These are phyloP conservation scores for Primulina tabacum DNA, from an alignment of 257 asterid genomes.

Conservation along the genomic window DNA sequence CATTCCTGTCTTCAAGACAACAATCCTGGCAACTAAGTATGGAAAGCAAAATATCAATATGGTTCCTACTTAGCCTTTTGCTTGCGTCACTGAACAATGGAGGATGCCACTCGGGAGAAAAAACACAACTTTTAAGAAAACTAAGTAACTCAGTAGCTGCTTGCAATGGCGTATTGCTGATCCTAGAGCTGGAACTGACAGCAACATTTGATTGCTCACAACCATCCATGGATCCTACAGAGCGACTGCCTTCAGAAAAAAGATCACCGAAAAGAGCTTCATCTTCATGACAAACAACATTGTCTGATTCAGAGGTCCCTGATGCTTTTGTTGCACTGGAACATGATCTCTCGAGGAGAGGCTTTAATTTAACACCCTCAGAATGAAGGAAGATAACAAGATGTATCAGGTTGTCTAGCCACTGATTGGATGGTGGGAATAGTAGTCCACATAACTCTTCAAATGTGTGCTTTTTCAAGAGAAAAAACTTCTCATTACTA, in stretches of 20 bases:
- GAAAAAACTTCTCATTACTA: conserved; percentile 31
- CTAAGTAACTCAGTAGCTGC: conserved; percentile 67
- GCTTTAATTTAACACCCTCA: conserved; percentile 76
- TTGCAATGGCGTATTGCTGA: conserved; percentile 72
- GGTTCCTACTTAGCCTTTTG: conserved; percentile 50
- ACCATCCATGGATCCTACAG: conserved; percentile 75
- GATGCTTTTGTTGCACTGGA: conserved; percentile 65
- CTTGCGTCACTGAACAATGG: conserved; percentile 58
- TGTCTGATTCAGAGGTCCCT: conserved; percentile 68
- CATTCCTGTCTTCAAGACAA: conserved; percentile 49
- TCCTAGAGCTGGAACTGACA: conserved; percentile 47
- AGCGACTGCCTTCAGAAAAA: conserved; percentile 91
- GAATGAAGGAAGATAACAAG: conserved; percentile 69
- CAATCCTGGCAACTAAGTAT: conserved; percentile 52
- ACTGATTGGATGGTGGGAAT: conserved; percentile 62
- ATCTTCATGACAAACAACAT: conserved; percentile 72
- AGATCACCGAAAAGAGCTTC: conserved; percentile 99
- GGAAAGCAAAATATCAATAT: conserved; percentile 62
- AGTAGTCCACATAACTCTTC: conserved; percentile 66
- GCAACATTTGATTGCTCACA: conserved; percentile 64
- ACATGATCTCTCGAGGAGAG: conserved; percentile 64
- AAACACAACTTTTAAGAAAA: conserved; percentile 59
- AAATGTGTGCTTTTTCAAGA: conserved; percentile 54
- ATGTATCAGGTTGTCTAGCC: conserved; percentile 80
- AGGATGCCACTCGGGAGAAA: conserved; percentile 73